Base-by-base conservation (phyloP, 2,329 filamentous ascomycete genomes). In the Tolypocladium amazonense region DNA sequence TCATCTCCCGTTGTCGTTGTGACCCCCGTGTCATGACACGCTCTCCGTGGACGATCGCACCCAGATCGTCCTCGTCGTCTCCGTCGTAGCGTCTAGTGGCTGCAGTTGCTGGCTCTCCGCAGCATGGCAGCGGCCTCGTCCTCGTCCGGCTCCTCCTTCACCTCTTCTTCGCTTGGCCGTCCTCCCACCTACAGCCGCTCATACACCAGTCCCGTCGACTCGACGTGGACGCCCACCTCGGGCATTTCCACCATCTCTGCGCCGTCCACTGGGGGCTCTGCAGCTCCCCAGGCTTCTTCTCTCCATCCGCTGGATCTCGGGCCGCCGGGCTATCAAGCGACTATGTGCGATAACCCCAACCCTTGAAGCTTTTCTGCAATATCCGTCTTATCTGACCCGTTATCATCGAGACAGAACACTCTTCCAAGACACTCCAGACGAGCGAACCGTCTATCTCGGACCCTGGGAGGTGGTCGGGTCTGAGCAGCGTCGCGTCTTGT, bases 321-420 rank as follows among this genome's bases (percentile, higher is more conserved):
- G 4, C 79, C 79, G 58, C 79, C 79, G 39, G 79, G 79, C 57
- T 82, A 79, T 64, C 76, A 80, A 72, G 79, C 79, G 67, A 81
- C 79, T 66, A 81, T 81, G 79, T 81, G 76, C 61, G 67, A 64
- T 38, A 9, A 5, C 20, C 56, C 30, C 23, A 15, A 30, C 23
- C 23, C 3, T 6, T 41, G 39, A 14, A 25, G 9, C 43, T 64
- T 62, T 43, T 35, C 63, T 54, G 59, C 55, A 65, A 59, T 2
- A 5, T 14, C 9, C 43, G 8, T 27, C 18, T 9, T 6, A 2
- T 63, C 64, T 67, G 63, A 67, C 62, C 52, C 64, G 58, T 55
- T 56, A 18, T 30, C 54, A 23, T 58, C 43, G 50, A 61, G 35
- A 47, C 66, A 81, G 79, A 72, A 77, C 73, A 54, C 73, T 81